Evolutionary conservation across 441 rosid genomes (phyloP).

Genomic region (Corymbia citriodora): DNA sequence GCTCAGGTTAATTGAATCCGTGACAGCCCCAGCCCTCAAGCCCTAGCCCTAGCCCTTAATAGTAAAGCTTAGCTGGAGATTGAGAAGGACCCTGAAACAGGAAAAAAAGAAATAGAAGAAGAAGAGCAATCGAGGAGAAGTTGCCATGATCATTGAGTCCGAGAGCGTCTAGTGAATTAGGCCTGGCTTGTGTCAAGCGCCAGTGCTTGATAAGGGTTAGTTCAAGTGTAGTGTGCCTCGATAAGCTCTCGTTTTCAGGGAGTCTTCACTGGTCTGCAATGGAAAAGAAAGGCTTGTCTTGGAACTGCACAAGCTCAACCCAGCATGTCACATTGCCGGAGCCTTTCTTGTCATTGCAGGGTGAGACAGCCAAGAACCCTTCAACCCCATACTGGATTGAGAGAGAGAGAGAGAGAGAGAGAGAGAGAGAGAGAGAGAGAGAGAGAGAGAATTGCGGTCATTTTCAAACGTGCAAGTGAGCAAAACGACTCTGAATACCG

Average conservation of each 20-base stretch:
- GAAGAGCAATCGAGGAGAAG: neutral
- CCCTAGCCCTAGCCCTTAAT: conserved; percentile 12
- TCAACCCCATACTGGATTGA: neutral
- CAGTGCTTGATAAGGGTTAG: neutral
- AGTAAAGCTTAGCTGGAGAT: neutral
- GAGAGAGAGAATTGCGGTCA: neutral
- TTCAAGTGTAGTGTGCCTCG: conserved; percentile 15
- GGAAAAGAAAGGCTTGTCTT: conserved; percentile 27
- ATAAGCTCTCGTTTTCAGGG: conserved; percentile 15
- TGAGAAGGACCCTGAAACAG: neutral
- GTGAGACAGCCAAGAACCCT: conserved; percentile 27
- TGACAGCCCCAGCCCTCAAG: neutral
- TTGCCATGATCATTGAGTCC: neutral
- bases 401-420: neutral
- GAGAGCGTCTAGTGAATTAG: neutral
- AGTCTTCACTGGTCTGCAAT: neutral
- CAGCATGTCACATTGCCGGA: conserved; percentile 21
- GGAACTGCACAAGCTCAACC: conserved; percentile 19
- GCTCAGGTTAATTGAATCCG: neutral
- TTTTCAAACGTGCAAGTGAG: neutral
- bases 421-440: neutral
- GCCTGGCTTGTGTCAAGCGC: neutral
- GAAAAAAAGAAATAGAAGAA: neutral
- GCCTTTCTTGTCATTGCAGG: conserved; percentile 34
- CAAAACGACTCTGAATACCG: neutral